Conservation (phyloP, 1,284 basidiomycete species). For the Malassezia furfur region DNA sequence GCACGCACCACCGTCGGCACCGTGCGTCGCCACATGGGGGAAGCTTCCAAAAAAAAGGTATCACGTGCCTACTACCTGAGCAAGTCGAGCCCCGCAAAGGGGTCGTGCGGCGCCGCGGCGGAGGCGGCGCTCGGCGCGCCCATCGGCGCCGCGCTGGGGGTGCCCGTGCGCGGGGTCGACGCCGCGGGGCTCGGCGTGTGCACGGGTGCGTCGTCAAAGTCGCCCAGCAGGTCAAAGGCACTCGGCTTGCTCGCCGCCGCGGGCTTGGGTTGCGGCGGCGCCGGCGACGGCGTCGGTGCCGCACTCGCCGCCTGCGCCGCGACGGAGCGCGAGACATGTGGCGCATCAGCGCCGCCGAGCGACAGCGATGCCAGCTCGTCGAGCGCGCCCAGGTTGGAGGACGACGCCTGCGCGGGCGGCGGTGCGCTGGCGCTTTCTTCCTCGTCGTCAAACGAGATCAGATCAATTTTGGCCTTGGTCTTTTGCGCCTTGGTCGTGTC, state of each 20-base stretch:
- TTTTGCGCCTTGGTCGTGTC: constrained; percentile 49
- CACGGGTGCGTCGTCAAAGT: constrained; percentile 1
- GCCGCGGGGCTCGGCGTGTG: too few species aligned
- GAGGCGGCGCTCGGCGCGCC: neutral
- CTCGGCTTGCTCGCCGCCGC: neutral
- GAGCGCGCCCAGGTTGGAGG: constrained; percentile 9
- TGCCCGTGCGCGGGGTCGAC: too few species aligned
- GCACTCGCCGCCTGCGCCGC: neutral
- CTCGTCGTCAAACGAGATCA: constrained; percentile 45
- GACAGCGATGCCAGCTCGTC: constrained; percentile 42
- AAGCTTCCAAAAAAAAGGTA: neutral
- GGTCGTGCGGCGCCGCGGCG: constrained; percentile 20
- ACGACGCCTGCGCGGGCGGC: neutral
- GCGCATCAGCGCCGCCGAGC: neutral
- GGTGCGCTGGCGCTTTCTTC: neutral
- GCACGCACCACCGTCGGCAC: neutral
- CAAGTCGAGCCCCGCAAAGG: constrained; percentile 40
- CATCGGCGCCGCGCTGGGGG: constrained; percentile 1
- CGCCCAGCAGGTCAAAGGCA: constrained; percentile 12
- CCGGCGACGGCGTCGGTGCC: neutral
- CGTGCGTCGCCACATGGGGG: neutral
- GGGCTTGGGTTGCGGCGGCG: neutral
- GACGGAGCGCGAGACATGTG: neutral
- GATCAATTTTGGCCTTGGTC: constrained; percentile 55
- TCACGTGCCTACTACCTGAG: constrained; percentile 24